Base-by-base conservation (phyloP, 2,329 filamentous ascomycete genomes). In the Arthrobotrys sinensis region DNA sequence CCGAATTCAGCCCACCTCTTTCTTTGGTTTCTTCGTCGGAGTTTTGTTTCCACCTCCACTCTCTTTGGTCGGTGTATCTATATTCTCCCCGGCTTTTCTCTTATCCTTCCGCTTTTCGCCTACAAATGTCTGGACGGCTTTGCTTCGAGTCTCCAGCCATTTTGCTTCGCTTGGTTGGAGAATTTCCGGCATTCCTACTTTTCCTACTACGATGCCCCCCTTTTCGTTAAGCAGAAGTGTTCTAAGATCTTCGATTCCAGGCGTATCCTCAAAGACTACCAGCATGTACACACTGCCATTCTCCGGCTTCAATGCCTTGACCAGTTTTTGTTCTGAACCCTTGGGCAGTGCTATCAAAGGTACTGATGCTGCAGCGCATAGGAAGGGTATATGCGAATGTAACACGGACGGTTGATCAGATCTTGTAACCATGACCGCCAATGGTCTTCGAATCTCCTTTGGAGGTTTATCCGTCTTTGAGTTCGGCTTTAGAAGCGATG, bases 261-360 rank as follows among this genome's bases (percentile, higher is more conserved):
- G 62, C 1, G 68, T 69, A 12, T 67, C 67, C 3, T n/a, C 11
- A 19, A 75, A 62, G 8, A 79, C 28, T 1, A 45, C 46, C 32
- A 79, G 10, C 14, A 46, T 45, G 46, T 70, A 63, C 8, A 79
- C 38, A 5, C 57, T 38, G 4, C 32, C 55, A 93, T 86, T 1
- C 88, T 88, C n/a, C 16, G 70, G 75, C 3, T 66, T 70, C 2
- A 93, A 85, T 19, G 86, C 86, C 34, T 85, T 83, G 57, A 88
- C 88, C 14, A 93, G 84, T 11, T 87, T 87, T 14, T 88, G 85
- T 53, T 91, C 90, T 62, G 87, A 88, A 0, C 87, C 84, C 65
- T 87, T 89, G 0, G 90, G 90, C 55, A 93, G 87, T 0, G 89
- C 88, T 1, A 93, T 86, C 1, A 93, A 86, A 21, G 84, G 83